Evolutionary conservation across 257 asterid species (phyloP), one percentile per base, ranked within the genome.

Genomic region (Coffea canephora): DNA sequence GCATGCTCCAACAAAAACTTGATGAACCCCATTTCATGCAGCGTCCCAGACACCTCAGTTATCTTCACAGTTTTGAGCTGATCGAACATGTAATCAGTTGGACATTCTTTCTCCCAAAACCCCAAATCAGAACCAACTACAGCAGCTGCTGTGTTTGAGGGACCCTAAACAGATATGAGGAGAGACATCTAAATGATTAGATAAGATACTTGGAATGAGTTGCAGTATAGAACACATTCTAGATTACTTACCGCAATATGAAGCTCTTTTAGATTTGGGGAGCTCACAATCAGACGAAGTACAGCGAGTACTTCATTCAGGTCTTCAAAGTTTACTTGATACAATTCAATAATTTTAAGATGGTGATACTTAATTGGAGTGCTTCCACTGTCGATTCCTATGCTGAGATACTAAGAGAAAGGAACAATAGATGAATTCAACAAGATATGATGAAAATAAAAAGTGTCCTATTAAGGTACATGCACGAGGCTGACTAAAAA

Each of bases 261-360:
- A 69, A 96, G 95, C 73, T 87, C 92, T 83, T 79, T 77, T 81
- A 96, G 78, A 82, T 88, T 89, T 12, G 97, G 97, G 57, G 98
- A 92, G 83, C 84, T 88, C 80, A 84, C 88, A 54, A 96, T 84
- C 87, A 96, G 84, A 86, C 88, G 94, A 85, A 94, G 91, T 86
- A 96, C 88, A 19, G 90, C 92, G 46, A 83, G 74, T 18, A 92
- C 90, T 86, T 96, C 98, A 69, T 92, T 87, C 74, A 65, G 39
- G 84, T 94, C 97, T 76, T 90, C 99, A 81, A 96, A 96, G 85
- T 91, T 88, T 79, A 92, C 94, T 91, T 92, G 97, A 84, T 92
- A 80, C 72, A 96, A 86, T 88, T 96, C 97, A 36, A 96, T 82
- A 79, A 73, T 86, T 89, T 90, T 91, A 73, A 96, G 87, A 70